phyloP scores from a whole-genome alignment of 1,139 yeast species.

The Candida tropicalis region DNA sequence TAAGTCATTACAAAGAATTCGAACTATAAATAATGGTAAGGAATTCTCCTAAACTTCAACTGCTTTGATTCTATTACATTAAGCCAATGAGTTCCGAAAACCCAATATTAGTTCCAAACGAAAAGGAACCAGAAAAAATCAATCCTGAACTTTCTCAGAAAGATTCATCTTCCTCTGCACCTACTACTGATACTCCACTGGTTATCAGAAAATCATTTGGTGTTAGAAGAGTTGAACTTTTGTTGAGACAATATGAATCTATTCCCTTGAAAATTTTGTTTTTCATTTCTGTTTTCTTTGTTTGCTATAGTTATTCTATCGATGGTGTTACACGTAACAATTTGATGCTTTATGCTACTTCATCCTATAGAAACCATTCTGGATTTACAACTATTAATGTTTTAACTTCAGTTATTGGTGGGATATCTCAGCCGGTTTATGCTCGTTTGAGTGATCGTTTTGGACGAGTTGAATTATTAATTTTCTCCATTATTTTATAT shows the following conservation, averaged over 20 bases:
- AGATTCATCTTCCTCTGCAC: background rate
- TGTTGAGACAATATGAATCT: constrained; percentile 34
- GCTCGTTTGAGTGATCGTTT: constrained; percentile 71
- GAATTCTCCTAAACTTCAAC: too few species aligned
- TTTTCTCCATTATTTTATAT: constrained; percentile 58
- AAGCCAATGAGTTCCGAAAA: background rate
- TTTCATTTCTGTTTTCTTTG: constrained; percentile 55
- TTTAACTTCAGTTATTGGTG: constrained; percentile 62
- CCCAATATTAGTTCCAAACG: background rate
- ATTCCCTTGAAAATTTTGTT: constrained; percentile 31
- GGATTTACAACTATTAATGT: constrained; percentile 65
- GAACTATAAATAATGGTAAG: too few species aligned
- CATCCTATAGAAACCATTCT: constrained; percentile 59
- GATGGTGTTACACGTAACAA: constrained; percentile 56
- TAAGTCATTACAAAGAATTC: too few species aligned
- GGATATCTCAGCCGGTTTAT: constrained; percentile 68
- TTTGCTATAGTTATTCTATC: constrained; percentile 65
- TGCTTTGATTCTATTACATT: too few species aligned
- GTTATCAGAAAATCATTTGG: constrained; percentile 31
- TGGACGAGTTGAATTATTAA: constrained; percentile 61
- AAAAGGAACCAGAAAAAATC: background rate
- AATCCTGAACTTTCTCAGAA: background rate
- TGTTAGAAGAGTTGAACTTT: constrained; percentile 43
- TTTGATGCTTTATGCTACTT: constrained; percentile 55
- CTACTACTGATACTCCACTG: background rate